A percentile compares a stretch with the other conserved stretches of the same genome.
Evolutionary conservation across 768 basidiomycete species (phyloP).

Genomic region (Boletus huronensis): DNA sequence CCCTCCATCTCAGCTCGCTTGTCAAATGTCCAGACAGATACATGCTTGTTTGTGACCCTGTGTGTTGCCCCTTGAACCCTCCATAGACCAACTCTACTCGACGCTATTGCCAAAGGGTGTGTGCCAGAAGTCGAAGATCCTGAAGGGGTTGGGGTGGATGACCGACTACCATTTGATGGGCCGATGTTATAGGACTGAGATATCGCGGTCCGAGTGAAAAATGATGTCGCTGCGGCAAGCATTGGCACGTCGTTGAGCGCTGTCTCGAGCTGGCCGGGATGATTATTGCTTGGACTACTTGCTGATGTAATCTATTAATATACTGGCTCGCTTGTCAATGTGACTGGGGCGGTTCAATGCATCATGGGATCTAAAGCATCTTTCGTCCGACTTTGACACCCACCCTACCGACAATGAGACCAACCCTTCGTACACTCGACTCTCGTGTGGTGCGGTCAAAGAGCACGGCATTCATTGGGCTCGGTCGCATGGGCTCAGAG

Average conservation of each 20-base stretch:
- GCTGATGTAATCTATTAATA: constrained; percentile 12
- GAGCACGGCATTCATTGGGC: constrained; percentile 76
- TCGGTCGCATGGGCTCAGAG: constrained; percentile 85
- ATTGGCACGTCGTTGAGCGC: constrained; percentile 36
- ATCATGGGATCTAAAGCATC: neutral
- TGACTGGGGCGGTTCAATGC: too few species aligned
- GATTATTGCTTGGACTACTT: neutral
- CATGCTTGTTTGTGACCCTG: constrained; percentile 85
- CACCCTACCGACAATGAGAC: constrained; percentile 41
- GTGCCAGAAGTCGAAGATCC: constrained; percentile 30
- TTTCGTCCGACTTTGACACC: neutral
- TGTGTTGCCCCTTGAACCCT: constrained; percentile 82
- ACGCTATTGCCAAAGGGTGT: constrained; percentile 41
- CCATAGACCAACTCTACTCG: constrained; percentile 78
- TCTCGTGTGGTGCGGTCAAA: constrained; percentile 38
- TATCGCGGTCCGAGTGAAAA: constrained; percentile 78
- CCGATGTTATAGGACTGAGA: constrained; percentile 77
- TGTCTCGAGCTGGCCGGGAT: neutral
- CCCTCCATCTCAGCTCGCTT: constrained; percentile 78
- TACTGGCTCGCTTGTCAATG: neutral
- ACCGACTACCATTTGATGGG: constrained; percentile 33
- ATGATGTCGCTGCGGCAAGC: constrained; percentile 80
- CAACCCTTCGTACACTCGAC: constrained; percentile 41
- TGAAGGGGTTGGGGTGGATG: constrained; percentile 36
- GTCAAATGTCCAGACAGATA: constrained; percentile 91